phyloP scores from a whole-genome alignment of 441 rosid species.

The Syzygium malaccense region DNA sequence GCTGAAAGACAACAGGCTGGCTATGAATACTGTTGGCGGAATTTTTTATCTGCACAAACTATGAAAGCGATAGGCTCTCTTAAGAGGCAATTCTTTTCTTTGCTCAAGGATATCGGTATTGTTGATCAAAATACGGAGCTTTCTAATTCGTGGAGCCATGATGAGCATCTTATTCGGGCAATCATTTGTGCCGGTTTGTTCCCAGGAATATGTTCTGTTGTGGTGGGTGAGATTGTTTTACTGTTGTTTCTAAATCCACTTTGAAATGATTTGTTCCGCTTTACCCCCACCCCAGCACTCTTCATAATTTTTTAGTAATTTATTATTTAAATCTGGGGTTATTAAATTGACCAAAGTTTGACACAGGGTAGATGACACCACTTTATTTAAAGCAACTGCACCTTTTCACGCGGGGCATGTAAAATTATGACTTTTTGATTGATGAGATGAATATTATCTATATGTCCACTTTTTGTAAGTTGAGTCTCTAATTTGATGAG shows the following conservation, averaged over 20 bases:
- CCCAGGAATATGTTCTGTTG: constrained; percentile 13
- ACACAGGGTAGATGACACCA: background rate
- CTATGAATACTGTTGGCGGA: constrained; percentile 9
- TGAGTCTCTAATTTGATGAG: background rate
- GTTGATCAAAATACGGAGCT: background rate
- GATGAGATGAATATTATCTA: background rate
- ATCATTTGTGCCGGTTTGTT: constrained; percentile 11
- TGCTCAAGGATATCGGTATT: constrained; percentile 11
- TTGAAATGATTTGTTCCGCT: background rate
- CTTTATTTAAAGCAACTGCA: background rate
- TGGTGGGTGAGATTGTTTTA: background rate
- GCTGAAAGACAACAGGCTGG: constrained; percentile 7
- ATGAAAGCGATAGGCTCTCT: constrained; percentile 11
- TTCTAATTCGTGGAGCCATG: constrained; percentile 5
- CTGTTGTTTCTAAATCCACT: background rate
- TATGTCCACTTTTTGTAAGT: background rate
- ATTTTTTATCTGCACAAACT: constrained; percentile 7
- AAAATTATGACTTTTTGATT: background rate
- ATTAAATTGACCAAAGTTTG: background rate
- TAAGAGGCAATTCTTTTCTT: constrained; percentile 2
- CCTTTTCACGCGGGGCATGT: background rate
- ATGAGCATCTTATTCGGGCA: constrained; percentile 10
- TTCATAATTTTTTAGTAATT: background rate
- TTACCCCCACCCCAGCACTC: background rate
- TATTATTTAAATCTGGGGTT: background rate